Evolutionary conservation across 192 early-diverging fungal genomes (phyloP).

Genomic region (Coemansia sp.): DNA sequence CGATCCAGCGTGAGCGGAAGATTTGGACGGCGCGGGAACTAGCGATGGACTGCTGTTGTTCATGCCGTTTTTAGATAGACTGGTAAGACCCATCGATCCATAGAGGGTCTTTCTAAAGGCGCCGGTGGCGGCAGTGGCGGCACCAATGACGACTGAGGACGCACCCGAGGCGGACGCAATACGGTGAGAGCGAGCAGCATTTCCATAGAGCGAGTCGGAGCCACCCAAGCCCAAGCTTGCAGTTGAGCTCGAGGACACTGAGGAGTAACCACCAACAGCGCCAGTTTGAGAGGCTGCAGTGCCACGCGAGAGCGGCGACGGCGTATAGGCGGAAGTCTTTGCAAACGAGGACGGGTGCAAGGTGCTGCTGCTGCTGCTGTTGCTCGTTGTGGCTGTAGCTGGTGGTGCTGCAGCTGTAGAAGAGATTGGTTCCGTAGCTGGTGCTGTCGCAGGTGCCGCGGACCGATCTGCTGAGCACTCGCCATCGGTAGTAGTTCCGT

Average conservation of each 20-base stretch:
- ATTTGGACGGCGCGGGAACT: constrained; percentile 11
- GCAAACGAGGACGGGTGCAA: constrained; percentile 15
- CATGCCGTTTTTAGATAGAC: constrained; percentile 34
- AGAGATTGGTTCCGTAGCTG: not conserved
- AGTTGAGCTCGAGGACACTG: constrained; percentile 7
- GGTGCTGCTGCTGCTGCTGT: not conserved
- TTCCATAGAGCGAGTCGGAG: constrained; percentile 38
- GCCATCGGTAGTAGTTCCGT: not conserved
- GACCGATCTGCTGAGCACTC: constrained; percentile 11
- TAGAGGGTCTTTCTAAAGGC: constrained; percentile 50
- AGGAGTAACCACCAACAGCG: constrained; percentile 1
- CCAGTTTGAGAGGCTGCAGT: constrained; percentile 10
- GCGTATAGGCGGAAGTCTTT: constrained; percentile 30
- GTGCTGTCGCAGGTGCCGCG: not conserved
- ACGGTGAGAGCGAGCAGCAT: constrained; percentile 33
- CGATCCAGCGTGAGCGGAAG: not conserved
- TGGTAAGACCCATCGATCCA: constrained; percentile 37
- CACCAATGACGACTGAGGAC: constrained; percentile 16
- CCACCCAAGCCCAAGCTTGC: constrained; percentile 21
- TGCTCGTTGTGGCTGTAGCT: constrained; percentile 6
- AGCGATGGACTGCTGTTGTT: constrained; percentile 47
- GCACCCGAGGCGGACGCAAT: constrained; percentile 50
- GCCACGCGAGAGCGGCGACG: constrained; percentile 44
- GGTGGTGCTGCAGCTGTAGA: not conserved
- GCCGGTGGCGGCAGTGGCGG: constrained; percentile 18